Evolutionary conservation across 2,329 filamentous ascomycete species (phyloP), one percentile per base, ranked within the genome.

Genomic region (Myriosclerotinia duriaeana): DNA sequence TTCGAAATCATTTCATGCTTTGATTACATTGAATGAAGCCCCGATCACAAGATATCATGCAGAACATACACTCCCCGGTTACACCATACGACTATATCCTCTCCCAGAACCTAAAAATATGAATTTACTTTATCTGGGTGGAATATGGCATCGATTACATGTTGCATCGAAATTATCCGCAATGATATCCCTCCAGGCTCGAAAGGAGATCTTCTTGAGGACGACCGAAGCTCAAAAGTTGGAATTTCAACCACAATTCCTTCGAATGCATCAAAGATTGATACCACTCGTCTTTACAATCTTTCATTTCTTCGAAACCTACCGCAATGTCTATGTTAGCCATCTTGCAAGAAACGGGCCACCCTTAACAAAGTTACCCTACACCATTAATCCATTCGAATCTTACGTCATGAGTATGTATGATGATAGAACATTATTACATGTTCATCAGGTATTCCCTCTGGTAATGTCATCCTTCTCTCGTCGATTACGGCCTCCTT

Each of bases 271-370:
- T 58, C 84, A 85, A 68, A 82, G 87, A 60, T 78, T 89, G 11
- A 87, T 88, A 65, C 87, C 87, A 1, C 75, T 88, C 9, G 79
- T 89, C 20, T 89, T 89, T 70, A 88, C 86, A 15, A 79, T 88
- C 34, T 89, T 89, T 70, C 87, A 89, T 74, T 89, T 89, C 73
- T 89, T 89, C 73, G 87, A 89, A 74, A 86, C 81, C 0, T 88
- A 87, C 72, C 83, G 87, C 67, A 82, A 80, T 50, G 78, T 87
- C 3, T 85, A 89, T 70, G 75, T 87, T 9, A 77, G 85, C 70
- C 84, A 85, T 68, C 80, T 89, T 34, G 77, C 79, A 59, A 79
- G 84, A 58, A 79, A 85, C 65, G 78, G 77, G 50, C 82, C 83
- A 15, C 78, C 85, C 6, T 71, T 89, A 55, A 77, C 77, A 52